Percentiles rank a stretch among this genome's conserved stretches.
Conservation (phyloP, 768 basidiomycete species). For the Auricularia heimuer region DNA sequence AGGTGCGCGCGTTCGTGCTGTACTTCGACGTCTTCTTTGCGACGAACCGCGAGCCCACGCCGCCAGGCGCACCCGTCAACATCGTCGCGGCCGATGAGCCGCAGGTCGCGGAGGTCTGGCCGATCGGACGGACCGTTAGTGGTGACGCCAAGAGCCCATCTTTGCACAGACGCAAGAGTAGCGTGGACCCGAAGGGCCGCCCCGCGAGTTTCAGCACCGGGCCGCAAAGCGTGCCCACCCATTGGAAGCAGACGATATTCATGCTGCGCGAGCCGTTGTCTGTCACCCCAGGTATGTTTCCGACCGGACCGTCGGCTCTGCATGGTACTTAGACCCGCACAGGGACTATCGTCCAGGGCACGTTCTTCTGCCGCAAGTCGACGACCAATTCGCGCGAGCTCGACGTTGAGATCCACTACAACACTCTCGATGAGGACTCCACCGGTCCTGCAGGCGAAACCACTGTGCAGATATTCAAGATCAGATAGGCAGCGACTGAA, state of each 20-base stretch:
- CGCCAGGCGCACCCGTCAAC: slow-evolving; percentile 43
- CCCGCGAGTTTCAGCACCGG: slow-evolving; percentile 84
- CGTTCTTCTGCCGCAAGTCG: slow-evolving; percentile 79
- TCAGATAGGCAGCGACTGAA: slow-evolving; percentile 35
- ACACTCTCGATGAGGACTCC: slow-evolving; percentile 11
- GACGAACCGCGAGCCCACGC: slow-evolving; percentile 40
- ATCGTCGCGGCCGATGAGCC: slow-evolving; percentile 50
- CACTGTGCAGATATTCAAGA: slow-evolving; percentile 71
- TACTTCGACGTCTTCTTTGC: slow-evolving; percentile 97
- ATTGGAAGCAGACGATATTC: slow-evolving; percentile 96
- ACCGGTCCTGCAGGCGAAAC: slow-evolving; percentile 26
- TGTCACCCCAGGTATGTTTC: slow-evolving; percentile 57
- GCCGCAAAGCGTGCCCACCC: slow-evolving; percentile 76
- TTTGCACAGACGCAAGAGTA: slow-evolving; percentile 50
- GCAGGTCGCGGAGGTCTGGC: slow-evolving; percentile 70
- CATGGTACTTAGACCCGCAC: not conserved
- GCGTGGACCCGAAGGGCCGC: slow-evolving; percentile 25
- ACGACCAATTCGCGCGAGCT: slow-evolving; percentile 74
- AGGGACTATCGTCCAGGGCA: slow-evolving; percentile 71
- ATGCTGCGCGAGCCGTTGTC: slow-evolving; percentile 68
- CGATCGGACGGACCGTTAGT: slow-evolving; percentile 24
- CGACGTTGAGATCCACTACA: slow-evolving; percentile 82
- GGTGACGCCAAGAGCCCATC: slow-evolving; percentile 42
- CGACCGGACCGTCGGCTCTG: not conserved
- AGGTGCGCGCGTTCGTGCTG: slow-evolving; percentile 70